Percentiles rank a stretch among this genome's conserved stretches.
Evolutionary conservation across 2,329 filamentous ascomycete genomes (phyloP).

Genomic region (Fusarium verticillioides): DNA sequence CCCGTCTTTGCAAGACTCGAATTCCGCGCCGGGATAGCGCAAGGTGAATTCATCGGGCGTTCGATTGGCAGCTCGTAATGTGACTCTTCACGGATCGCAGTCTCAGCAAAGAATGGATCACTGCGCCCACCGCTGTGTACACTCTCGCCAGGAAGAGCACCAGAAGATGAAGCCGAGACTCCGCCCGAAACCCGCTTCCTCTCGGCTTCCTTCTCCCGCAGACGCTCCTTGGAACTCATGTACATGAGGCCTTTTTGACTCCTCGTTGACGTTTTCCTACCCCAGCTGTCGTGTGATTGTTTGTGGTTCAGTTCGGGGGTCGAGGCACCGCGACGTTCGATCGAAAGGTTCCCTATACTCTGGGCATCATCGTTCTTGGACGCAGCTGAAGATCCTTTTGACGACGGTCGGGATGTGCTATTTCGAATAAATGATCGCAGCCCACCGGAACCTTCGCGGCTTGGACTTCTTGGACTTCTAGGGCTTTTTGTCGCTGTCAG

Average conservation of each 20-base stretch:
- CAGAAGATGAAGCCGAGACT: conserved; percentile 32
- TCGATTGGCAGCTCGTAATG: conserved; percentile 44
- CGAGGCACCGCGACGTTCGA: conserved; percentile 66
- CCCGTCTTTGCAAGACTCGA: conserved; percentile 73
- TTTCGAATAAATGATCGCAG: conserved; percentile 70
- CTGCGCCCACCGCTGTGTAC: conserved; percentile 52
- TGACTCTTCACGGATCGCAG: conserved; percentile 67
- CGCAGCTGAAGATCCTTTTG: conserved; percentile 63
- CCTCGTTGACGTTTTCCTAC: conserved; percentile 63
- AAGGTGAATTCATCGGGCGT: conserved; percentile 52
- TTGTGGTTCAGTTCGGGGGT: conserved; percentile 62
- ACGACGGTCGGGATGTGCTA: conserved; percentile 65
- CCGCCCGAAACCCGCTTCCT: conserved; percentile 61
- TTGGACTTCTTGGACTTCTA: conserved; percentile 59
- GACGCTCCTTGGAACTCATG: conserved; percentile 76
- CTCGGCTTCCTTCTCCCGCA: conserved; percentile 71
- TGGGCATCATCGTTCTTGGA: conserved; percentile 68
- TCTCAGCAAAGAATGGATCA: conserved; percentile 64
- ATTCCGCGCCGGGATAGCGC: conserved; percentile 72
- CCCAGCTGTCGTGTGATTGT: conserved; percentile 71
- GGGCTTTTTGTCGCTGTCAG: conserved; percentile 72
- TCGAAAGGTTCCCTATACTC: conserved; percentile 72
- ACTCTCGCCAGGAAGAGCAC: conserved; percentile 53
- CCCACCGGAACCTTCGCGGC: conserved; percentile 60
- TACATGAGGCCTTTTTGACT: conserved; percentile 72